These are phyloP conservation scores for Lactifluus hygrophoroides DNA, from an alignment of 768 basidiomycete genomes.

Conservation along the genomic window DNA sequence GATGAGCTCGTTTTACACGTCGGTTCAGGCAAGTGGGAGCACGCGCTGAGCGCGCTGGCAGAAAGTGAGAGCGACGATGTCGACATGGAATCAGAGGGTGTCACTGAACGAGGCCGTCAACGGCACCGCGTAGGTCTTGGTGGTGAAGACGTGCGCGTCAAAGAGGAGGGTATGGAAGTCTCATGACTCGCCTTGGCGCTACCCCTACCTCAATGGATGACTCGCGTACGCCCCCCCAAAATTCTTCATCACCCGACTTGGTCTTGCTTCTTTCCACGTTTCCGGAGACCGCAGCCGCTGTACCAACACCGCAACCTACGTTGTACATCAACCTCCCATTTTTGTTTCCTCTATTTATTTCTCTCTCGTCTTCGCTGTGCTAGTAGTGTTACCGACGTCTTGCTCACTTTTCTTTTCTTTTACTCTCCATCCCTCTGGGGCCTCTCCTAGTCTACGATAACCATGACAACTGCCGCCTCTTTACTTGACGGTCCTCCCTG, in stretches of 20 bases:
- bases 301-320: neutral
- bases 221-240: neutral
- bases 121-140: slow-evolving; percentile 12
- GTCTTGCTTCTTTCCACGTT: neutral
- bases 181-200: slow-evolving; percentile 12
- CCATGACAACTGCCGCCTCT: neutral
- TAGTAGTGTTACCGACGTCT: slow-evolving; percentile 12
- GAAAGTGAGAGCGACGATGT: slow-evolving; percentile 19
- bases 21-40: slow-evolving; percentile 15
- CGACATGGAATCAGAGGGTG: slow-evolving; percentile 9
- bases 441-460: neutral
- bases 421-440: neutral
- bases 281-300: neutral
- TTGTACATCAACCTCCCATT: slow-evolving; percentile 3
- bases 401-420: neutral
- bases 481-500: neutral
- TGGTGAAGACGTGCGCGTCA: slow-evolving; percentile 13
- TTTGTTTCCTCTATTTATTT: slow-evolving; percentile 8
- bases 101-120: slow-evolving; percentile 12
- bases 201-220: neutral
- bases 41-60: slow-evolving; percentile 6
- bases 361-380: slow-evolving; percentile 10
- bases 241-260: neutral
- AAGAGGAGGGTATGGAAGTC: slow-evolving; percentile 19
- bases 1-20: slow-evolving; percentile 13